These are phyloP conservation scores for Penicillium italicum DNA, from an alignment of 2,329 filamentous ascomycete species.

Conservation along the genomic window DNA sequence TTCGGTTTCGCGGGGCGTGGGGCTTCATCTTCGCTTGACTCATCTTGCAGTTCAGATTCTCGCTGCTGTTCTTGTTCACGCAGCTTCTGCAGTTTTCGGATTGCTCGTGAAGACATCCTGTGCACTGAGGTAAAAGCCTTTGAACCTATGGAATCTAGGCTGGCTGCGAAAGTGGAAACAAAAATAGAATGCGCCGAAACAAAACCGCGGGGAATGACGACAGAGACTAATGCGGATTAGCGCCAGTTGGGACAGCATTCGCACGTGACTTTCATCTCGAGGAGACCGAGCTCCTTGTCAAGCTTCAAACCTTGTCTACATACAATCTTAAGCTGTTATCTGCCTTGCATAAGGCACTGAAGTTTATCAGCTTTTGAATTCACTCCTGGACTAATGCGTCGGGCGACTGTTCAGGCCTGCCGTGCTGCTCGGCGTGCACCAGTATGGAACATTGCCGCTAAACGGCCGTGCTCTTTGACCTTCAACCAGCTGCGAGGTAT, in stretches of 20 bases:
- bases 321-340: conserved; percentile 1
- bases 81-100: conserved; percentile 62
- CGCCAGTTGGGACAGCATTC: neutral
- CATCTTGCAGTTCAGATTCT: conserved; percentile 38
- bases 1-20: conserved; percentile 39
- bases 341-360: conserved; percentile 7
- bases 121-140: neutral
- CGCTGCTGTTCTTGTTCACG: conserved; percentile 55
- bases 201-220: conserved; percentile 35
- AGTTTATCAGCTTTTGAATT: conserved; percentile 2
- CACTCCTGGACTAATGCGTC: conserved; percentile 44
- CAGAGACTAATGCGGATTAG: conserved; percentile 28
- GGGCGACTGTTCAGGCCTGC: conserved; percentile 45
- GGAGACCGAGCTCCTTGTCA: conserved; percentile 6
- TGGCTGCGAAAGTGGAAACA: neutral
- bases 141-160: neutral
- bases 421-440: conserved; percentile 47
- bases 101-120: conserved; percentile 62
- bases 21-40: conserved; percentile 42
- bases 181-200: conserved; percentile 2
- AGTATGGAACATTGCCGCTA: conserved; percentile 43
- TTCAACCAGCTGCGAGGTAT: conserved; percentile 39
- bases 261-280: conserved; percentile 25
- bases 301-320: conserved; percentile 11
- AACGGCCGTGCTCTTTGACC: conserved; percentile 34